These are phyloP conservation scores for Rhizopus delemar DNA, from an alignment of 371 early-diverging fungal species.

Conservation along the genomic window DNA sequence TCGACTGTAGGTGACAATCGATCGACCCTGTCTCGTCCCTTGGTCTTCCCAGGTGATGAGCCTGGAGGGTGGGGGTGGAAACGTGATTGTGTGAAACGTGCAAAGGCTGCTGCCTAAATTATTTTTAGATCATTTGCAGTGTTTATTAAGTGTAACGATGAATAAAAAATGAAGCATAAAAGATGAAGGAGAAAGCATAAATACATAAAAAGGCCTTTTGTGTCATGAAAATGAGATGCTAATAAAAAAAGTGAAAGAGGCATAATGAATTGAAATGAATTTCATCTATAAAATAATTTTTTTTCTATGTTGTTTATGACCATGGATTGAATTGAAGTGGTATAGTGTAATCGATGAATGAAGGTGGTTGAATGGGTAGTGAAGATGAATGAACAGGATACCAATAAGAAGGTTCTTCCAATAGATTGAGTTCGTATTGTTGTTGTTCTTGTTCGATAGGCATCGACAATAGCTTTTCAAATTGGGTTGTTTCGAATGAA, in stretches of 20 bases:
- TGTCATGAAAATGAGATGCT: too few species aligned
- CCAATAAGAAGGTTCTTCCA: conserved; percentile 7
- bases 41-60: conserved; percentile 19
- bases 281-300: background rate
- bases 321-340: conserved; percentile 1
- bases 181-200: background rate
- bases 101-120: background rate
- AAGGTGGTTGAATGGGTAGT: background rate
- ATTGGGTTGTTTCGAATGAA: background rate
- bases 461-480: conserved; percentile 2
- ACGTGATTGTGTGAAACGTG: conserved; percentile 15
- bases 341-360: conserved; percentile 1
- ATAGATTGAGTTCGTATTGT: conserved; percentile 3
- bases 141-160: background rate
- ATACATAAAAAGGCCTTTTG: background rate
- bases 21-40: conserved; percentile 25
- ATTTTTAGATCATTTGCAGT: background rate
- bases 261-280: background rate
- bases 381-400: conserved; percentile 6
- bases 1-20: conserved; percentile 58
- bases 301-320: background rate
- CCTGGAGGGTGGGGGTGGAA: conserved; percentile 21
- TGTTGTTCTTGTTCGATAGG: conserved; percentile 2
- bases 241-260: too few species aligned
- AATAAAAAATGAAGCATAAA: background rate